Conservation (phyloP, 1,139 yeast species). For the Nematodospora anomalae region DNA sequence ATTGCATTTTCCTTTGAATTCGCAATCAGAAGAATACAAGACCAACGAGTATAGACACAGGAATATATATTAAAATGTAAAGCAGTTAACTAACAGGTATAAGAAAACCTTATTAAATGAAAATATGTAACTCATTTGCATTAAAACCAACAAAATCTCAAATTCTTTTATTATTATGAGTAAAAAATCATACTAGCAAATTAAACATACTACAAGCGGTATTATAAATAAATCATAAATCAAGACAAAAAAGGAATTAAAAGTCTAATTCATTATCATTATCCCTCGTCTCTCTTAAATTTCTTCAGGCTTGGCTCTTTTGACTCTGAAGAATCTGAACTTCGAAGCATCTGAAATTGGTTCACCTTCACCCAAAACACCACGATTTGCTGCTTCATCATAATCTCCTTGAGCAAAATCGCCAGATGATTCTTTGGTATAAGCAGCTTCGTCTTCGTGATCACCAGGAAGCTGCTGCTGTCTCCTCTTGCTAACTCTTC, state of each 20-base stretch:
- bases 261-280: neutral
- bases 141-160: neutral
- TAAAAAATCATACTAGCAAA: neutral
- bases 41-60: neutral
- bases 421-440: conserved; percentile 8
- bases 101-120: neutral
- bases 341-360: conserved; percentile 15
- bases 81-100: too few relatives aligned
- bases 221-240: neutral
- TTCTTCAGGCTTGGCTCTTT: conserved; percentile 15
- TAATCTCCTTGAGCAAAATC: conserved; percentile 11
- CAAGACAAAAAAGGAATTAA: neutral
- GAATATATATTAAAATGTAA: too few relatives aligned
- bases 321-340: conserved; percentile 18
- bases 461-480: neutral
- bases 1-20: neutral
- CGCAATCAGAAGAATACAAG: neutral
- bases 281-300: conserved; percentile 3
- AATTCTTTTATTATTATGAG: neutral
- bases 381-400: conserved; percentile 7
- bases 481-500: conserved; percentile 6
- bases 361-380: conserved; percentile 7
- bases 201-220: neutral
- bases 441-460: conserved; percentile 3
- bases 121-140: neutral